A percentile compares a stretch with the other conserved stretches of the same genome.
Conservation (phyloP, 768 basidiomycete genomes). For the Serendipita sp. region DNA sequence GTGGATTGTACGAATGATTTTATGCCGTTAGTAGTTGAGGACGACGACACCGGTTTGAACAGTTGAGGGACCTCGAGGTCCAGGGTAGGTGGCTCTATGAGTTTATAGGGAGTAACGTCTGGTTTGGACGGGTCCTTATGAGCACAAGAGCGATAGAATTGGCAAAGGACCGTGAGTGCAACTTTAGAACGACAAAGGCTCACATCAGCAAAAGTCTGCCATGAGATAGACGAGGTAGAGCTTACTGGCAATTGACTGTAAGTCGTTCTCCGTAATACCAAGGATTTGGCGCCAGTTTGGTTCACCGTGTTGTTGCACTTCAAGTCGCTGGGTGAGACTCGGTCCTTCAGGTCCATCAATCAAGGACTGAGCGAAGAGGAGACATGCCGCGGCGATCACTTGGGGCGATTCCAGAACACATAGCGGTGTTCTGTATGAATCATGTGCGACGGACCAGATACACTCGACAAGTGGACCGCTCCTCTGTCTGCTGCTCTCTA, state of each 20-base stretch:
- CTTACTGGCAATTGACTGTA: neutral
- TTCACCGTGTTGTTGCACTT: neutral
- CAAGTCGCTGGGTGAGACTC: slow-evolving; percentile 55
- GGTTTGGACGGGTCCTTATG: neutral
- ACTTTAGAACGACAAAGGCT: neutral
- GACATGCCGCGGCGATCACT: slow-evolving; percentile 63
- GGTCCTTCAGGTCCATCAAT: slow-evolving; percentile 58
- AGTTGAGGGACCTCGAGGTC: neutral
- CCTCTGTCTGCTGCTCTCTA: slow-evolving; percentile 23
- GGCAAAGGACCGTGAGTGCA: neutral
- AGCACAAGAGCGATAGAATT: neutral
- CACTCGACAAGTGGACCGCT: slow-evolving; percentile 30
- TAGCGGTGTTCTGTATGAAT: slow-evolving; percentile 72
- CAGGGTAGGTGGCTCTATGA: neutral
- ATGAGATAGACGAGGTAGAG: neutral
- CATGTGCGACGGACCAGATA: slow-evolving; percentile 76
- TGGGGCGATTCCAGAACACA: slow-evolving; percentile 54
- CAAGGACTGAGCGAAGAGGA: slow-evolving; percentile 56
- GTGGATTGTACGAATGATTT: neutral
- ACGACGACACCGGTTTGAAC: neutral
- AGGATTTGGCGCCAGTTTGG: neutral
- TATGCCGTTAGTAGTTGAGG: neutral
- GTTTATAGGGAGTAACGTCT: neutral
- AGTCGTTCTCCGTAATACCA: neutral
- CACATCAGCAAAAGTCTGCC: too few relatives aligned